These are phyloP conservation scores for Fagus sylvatica DNA, from an alignment of 306 rosid species.

Conservation along the genomic window DNA sequence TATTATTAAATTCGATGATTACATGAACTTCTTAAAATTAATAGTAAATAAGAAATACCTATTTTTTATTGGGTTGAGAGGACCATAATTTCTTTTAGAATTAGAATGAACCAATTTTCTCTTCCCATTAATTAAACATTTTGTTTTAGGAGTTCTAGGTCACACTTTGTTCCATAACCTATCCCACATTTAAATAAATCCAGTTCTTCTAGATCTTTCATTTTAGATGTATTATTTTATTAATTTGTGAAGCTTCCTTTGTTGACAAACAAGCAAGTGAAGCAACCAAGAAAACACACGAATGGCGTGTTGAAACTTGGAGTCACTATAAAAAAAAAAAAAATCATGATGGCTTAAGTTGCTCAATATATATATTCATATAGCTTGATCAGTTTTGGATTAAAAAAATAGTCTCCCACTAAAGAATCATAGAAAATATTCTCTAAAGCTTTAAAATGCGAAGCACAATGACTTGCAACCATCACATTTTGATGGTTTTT, in stretches of 20 bases:
- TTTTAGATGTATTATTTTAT: constrained; percentile 17
- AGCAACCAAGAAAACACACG: constrained; percentile 34
- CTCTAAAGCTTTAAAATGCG: constrained; percentile 17
- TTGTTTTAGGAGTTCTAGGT: neutral
- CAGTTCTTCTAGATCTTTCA: constrained; percentile 25
- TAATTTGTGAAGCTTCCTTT: constrained; percentile 32
- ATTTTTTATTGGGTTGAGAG: too few species aligned
- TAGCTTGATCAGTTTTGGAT: constrained; percentile 8
- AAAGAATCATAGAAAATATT: constrained; percentile 18
- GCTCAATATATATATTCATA: constrained; percentile 22
- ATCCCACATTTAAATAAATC: neutral
- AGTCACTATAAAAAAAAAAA: neutral
- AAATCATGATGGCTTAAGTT: constrained; percentile 9
- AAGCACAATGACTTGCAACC: constrained; percentile 18
- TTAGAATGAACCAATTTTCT: constrained; percentile 6
- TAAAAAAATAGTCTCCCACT: constrained; percentile 21
- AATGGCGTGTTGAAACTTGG: constrained; percentile 46
- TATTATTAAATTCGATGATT: too few species aligned
- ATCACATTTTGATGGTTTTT: constrained; percentile 30
- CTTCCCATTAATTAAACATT: neutral
- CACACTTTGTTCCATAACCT: neutral
- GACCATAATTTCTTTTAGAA: too few species aligned
- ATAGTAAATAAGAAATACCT: too few species aligned
- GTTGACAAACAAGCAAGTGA: constrained; percentile 43
- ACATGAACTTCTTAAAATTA: too few species aligned